These are phyloP conservation scores for Agapanthus africanus DNA, from an alignment of 106 monocot species.

Conservation along the genomic window DNA sequence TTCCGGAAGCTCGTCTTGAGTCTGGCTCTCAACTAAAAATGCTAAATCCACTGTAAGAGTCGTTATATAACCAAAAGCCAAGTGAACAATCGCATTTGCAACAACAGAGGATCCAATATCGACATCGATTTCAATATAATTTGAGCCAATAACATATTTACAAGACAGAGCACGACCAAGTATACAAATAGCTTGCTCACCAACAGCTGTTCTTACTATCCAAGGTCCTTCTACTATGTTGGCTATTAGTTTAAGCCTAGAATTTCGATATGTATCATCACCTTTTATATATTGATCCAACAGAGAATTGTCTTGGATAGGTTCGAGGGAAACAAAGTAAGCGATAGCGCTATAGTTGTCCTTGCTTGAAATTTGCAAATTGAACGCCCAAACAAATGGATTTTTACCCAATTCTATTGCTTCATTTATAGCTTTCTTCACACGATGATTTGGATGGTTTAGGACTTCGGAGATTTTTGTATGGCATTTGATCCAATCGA, in stretches of 20 bases:
- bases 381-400: conserved; percentile 89
- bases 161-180: conserved; percentile 75
- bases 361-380: conserved; percentile 76
- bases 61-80: conserved; percentile 80
- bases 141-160: conserved; percentile 55
- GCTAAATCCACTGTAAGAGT: conserved; percentile 88
- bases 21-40: conserved; percentile 86
- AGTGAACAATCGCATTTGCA: conserved; percentile 92
- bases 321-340: conserved; percentile 64
- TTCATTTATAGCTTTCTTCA: conserved; percentile 65
- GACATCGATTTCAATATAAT: conserved; percentile 81
- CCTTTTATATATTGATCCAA: conserved; percentile 78
- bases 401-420: conserved; percentile 33
- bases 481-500: conserved; percentile 82
- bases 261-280: conserved; percentile 77
- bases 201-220: conserved; percentile 92
- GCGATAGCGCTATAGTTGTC: conserved; percentile 80
- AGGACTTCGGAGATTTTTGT: conserved; percentile 64
- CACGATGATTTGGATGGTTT: conserved; percentile 54
- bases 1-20: conserved; percentile 80
- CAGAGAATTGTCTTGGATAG: conserved; percentile 59
- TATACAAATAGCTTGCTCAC: conserved; percentile 93
- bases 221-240: conserved; percentile 88
- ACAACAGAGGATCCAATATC: conserved; percentile 86
- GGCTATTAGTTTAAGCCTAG: conserved; percentile 94